Evolutionary conservation across 2,329 filamentous ascomycete genomes (phyloP), one percentile per base, ranked within the genome.

Genomic region (Teratosphaeria destructans): DNA sequence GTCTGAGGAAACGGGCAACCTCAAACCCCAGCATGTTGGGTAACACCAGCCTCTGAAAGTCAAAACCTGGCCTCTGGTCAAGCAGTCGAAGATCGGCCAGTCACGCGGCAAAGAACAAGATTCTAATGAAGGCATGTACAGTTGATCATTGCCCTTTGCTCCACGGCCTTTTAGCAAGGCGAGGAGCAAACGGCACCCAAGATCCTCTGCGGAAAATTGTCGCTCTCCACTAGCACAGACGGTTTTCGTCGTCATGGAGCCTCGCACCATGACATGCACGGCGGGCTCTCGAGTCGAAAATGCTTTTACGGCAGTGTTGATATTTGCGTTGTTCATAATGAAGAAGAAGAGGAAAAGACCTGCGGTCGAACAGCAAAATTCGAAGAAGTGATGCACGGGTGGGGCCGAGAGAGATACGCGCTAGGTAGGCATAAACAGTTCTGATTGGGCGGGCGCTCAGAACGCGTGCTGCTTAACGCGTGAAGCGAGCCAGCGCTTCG

Each of bases 241-340:
- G 71, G 70, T 72, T 72, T 73, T 70, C 70, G 70, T 72, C 67
- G 66, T 73, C 71, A 72, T 73, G 71, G 70, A 72, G 71, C 71
- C 69, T 66, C 70, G 62, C 69, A 66, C 64, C 64, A 47, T 64
- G 65, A 52, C 54, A 54, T 59, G 57, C 66, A 67, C 64, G 60
- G 66, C 66, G 68, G 68, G 67, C 70, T 72, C 69, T 72, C 70
- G 67, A 72, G 64, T 70, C 67, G 70, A 72, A 72, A 73, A 72
- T 73, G 71, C 71, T 73, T 70, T 73, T 71, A 71, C 59, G 69
- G 68, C 68, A 69, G 71, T 72, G 71, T 72, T 71, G 60, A 60
- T 66, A 53, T 62, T 72, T 71, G 70, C 69, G 69, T 73, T 72
- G 68, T 71, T 71, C 66, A 49, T 49, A 23, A 49, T 49, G 43